These are phyloP conservation scores for Chrysanthemum seticuspe DNA, from an alignment of 129 eudicot species.

Conservation along the genomic window DNA sequence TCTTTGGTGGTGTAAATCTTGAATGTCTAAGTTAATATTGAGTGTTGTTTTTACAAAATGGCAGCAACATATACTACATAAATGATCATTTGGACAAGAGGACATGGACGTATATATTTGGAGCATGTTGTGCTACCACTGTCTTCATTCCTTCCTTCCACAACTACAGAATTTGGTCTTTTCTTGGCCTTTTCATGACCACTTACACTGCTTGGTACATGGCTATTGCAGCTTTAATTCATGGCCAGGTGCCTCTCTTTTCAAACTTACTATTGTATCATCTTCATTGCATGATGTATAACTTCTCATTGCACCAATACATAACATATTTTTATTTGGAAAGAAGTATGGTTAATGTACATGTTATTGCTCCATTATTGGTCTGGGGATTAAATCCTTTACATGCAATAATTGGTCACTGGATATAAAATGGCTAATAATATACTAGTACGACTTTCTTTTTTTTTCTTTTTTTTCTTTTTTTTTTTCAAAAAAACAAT, in stretches of 20 bases:
- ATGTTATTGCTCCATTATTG: neutral
- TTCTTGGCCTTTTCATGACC: conserved; percentile 96
- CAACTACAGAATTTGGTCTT: conserved; percentile 96
- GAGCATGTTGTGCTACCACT: conserved; percentile 98
- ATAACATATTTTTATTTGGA: neutral
- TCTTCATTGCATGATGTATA: conserved; percentile 12
- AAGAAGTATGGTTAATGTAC: neutral
- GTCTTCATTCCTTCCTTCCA: conserved; percentile 97
- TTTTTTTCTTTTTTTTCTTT: neutral
- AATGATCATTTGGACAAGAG: conserved; percentile 94
- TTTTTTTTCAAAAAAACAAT: neutral
- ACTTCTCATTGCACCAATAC: neutral
- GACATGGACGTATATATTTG: conserved; percentile 99
- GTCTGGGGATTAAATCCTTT: no score
- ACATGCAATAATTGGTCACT: no score
- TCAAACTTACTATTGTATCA: neutral
- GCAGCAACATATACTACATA: conserved; percentile 92
- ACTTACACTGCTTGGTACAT: conserved; percentile 98
- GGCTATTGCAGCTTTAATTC: conserved; percentile 66
- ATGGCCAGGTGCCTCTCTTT: conserved; percentile 76
- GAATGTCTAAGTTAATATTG: neutral
- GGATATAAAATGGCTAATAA: no score
- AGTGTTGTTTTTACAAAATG: neutral
- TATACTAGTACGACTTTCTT: no score
- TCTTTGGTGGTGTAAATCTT: neutral